A percentile compares a stretch with the other conserved stretches of the same genome.
Evolutionary conservation across 2,329 filamentous ascomycete genomes (phyloP).

Genomic region (Aspergillus sp.): DNA sequence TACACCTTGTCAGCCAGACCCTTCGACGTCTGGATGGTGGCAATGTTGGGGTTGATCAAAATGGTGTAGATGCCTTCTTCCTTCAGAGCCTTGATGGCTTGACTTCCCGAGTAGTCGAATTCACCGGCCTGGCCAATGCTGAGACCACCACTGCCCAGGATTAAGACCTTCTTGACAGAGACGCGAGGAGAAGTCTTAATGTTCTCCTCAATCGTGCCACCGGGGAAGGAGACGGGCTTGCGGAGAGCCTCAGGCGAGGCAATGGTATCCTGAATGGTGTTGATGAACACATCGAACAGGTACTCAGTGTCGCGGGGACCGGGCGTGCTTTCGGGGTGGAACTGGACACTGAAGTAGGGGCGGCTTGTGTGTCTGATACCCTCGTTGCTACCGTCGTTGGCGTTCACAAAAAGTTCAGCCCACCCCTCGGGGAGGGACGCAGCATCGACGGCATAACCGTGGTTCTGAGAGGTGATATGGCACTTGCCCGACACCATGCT

Average conservation of each 20-base stretch:
- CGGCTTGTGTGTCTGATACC: conserved; percentile 83
- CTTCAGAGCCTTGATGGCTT: conserved; percentile 97
- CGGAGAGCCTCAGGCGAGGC: conserved; percentile 64
- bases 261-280: conserved; percentile 72
- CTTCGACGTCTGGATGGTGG: conserved; percentile 97
- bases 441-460: conserved; percentile 90
- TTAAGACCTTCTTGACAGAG: conserved; percentile 87
- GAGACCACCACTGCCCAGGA: conserved; percentile 89
- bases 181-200: conserved; percentile 72
- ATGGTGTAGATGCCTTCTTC: conserved; percentile 98
- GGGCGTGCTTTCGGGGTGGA: conserved; percentile 95
- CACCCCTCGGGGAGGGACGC: conserved; percentile 72
- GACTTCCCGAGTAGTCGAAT: conserved; percentile 97
- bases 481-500: conserved; percentile 94
- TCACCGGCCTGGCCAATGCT: conserved; percentile 98
- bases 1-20: conserved; percentile 98
- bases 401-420: conserved; percentile 95
- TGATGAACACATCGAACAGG: conserved; percentile 94
- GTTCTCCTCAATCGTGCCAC: conserved; percentile 77
- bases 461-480: conserved; percentile 98
- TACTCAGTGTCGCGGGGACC: conserved; percentile 95
- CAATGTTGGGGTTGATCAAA: conserved; percentile 98
- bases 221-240: conserved; percentile 80
- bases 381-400: conserved; percentile 97
- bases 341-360: conserved; percentile 99